Evolutionary conservation across 805 yeast species (phyloP), one percentile per base, ranked within the genome.

Genomic region (Nakazawaea pomicola): DNA sequence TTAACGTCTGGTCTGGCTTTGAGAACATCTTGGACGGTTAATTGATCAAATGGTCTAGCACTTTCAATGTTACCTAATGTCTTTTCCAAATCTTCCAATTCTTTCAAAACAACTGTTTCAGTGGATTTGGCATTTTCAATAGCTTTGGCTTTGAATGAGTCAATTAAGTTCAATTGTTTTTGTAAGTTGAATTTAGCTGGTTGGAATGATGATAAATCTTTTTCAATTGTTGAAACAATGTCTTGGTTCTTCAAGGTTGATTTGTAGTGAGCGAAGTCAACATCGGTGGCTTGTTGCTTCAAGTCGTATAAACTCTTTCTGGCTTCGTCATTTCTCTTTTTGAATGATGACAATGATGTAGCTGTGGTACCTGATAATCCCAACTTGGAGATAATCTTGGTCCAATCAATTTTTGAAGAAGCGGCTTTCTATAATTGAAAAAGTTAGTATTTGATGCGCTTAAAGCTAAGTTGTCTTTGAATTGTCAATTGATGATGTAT

Each of bases 251-350:
- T 84, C 65, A 93, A 78, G 43, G 78, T 71, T 16, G 82, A 68
- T 62, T 81, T 83, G 80, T 90, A 93, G 66, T 79, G 72, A 39
- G 72, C 66, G 52, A 90, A 91, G 67, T 91, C 96, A 49, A 93
- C 88, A 29, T 69, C 70, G 44, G 87, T 73, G 49, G 89, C 68
- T 68, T 87, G 91, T 51, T 74, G 69, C 61, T 79, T 72, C 54
- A 91, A 74, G 49, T 80, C 83, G 54, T 74, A 68, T 55, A 86
- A 70, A 57, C 75, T 76, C 71, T 87, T 83, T 74, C 89, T 84
- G 54, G 98, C 98, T 65, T 93, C 98, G 60, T 93, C 99, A 67
- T 89, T 83, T 78, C 99, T 87, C 86, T 93, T 91, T 72, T 90
- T 90, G 83, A 93, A 93, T 23, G 95, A 77, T 40, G 93, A 78